Conservation (phyloP, 163 green algal species). For the Scenedesmus sp. region DNA sequence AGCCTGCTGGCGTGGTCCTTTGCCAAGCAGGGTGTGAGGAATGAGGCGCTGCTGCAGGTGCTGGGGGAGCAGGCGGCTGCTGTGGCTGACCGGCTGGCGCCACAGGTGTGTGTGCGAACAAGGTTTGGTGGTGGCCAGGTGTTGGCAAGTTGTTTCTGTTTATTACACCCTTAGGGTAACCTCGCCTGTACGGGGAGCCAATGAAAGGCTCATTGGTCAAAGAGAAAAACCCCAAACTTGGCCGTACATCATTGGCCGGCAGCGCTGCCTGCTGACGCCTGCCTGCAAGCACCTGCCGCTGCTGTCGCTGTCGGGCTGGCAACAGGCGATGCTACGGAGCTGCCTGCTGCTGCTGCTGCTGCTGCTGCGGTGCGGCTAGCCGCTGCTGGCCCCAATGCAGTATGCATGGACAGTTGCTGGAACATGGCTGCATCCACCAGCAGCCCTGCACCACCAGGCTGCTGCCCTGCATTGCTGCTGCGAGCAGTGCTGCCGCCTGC, state of each 20-base stretch:
- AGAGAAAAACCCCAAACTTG: too few relatives aligned
- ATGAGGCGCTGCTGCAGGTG: conserved; percentile 20
- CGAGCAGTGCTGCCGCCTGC: too few relatives aligned
- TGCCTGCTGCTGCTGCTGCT: background rate
- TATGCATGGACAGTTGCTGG: background rate
- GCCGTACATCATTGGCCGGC: too few relatives aligned
- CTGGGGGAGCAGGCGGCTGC: background rate
- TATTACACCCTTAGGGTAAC: too few relatives aligned
- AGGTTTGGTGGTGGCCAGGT: too few relatives aligned
- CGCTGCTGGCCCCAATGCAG: background rate
- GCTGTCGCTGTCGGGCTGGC: too few relatives aligned
- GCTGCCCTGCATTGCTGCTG: background rate
- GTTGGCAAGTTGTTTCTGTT: too few relatives aligned
- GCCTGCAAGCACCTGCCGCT: too few relatives aligned
- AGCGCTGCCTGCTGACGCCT: too few relatives aligned
- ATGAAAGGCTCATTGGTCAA: too few relatives aligned
- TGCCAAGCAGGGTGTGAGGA: conserved; percentile 33
- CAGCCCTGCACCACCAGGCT: background rate
- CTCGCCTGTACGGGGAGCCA: too few relatives aligned
- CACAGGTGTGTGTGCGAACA: background rate
- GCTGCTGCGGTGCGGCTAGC: background rate
- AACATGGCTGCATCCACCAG: background rate
- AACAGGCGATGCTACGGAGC: too few relatives aligned
- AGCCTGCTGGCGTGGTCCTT: conserved; percentile 38
- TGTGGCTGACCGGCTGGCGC: background rate